Conservation (phyloP, 2,329 filamentous ascomycete genomes). For the Hypoxylon sp. region DNA sequence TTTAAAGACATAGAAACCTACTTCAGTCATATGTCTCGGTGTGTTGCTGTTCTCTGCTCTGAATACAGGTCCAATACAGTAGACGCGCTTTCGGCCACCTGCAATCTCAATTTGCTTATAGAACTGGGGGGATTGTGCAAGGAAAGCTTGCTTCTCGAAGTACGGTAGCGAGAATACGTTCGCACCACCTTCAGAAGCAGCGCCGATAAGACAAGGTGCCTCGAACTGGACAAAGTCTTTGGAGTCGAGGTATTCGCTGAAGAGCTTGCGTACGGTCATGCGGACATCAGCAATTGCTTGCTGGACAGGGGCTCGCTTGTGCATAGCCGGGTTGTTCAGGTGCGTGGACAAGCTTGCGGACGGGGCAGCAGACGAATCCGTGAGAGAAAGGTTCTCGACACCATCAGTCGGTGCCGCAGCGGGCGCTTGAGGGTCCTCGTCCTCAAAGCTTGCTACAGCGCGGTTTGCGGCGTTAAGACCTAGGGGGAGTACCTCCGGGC, state of each 20-base stretch:
- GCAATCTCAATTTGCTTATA: conserved; percentile 92
- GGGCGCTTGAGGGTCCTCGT: conserved; percentile 63
- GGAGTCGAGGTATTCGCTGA: conserved; percentile 82
- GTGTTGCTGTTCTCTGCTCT: conserved; percentile 90
- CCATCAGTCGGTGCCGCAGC: conserved; percentile 51
- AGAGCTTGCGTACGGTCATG: conserved; percentile 76
- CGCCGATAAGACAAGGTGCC: conserved; percentile 88
- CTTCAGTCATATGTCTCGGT: conserved; percentile 85
- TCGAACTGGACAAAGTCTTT: conserved; percentile 87
- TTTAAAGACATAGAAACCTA: conserved; percentile 46
- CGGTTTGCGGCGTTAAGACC: conserved; percentile 69
- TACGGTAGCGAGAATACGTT: conserved; percentile 94
- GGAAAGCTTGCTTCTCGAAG: conserved; percentile 85
- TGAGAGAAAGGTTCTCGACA: conserved; percentile 60
- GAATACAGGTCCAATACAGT: conserved; percentile 85
- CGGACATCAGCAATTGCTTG: conserved; percentile 77
- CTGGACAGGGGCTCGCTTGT: conserved; percentile 91
- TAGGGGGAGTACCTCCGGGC: conserved; percentile 70
- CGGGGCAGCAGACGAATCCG: conserved; percentile 64
- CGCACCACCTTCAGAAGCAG: conserved; percentile 91
- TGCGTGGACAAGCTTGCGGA: conserved; percentile 86
- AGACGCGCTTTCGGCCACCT: conserved; percentile 82
- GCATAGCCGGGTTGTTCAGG: conserved; percentile 92
- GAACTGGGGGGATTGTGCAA: conserved; percentile 86
- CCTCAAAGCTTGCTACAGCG: conserved; percentile 70